Percentiles rank a stretch among this genome's conserved stretches.
Evolutionary conservation across 352 stramenopile species (phyloP).

Genomic region (Phytophthora colocasiae): DNA sequence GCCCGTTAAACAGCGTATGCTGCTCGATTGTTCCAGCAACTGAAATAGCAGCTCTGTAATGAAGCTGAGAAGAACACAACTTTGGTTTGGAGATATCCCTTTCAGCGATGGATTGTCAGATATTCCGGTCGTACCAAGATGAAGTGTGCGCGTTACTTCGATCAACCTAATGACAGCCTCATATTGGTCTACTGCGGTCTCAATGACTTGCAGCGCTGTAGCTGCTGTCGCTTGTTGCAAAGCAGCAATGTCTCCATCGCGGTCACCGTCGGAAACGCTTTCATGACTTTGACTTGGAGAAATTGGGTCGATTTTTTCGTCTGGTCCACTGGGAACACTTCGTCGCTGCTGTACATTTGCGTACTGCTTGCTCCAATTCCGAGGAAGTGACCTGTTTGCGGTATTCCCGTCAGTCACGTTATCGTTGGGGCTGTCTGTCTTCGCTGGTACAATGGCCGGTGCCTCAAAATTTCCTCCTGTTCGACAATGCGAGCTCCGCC

Average conservation of each 20-base stretch:
- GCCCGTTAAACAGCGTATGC: conserved; percentile 48
- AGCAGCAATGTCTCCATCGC: conserved; percentile 36
- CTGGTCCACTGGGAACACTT: conserved; percentile 27
- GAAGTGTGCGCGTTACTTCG: conserved; percentile 44
- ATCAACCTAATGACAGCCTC: conserved; percentile 58
- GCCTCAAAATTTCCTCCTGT: conserved; percentile 25
- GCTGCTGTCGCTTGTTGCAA: conserved; percentile 51
- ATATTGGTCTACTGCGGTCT: conserved; percentile 62
- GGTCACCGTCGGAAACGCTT: not conserved
- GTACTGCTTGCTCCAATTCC: conserved; percentile 76
- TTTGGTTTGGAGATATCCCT: conserved; percentile 41
- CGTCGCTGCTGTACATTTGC: conserved; percentile 34
- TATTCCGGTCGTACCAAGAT: conserved; percentile 8
- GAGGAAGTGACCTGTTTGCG: conserved; percentile 48
- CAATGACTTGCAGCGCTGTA: conserved; percentile 48
- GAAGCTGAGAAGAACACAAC: conserved; percentile 55
- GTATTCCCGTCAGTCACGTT: conserved; percentile 13
- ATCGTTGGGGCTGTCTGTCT: conserved; percentile 22
- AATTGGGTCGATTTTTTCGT: conserved; percentile 26
- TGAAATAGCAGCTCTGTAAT: conserved; percentile 67
- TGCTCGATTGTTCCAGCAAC: conserved; percentile 56
- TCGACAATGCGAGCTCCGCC: conserved; percentile 51
- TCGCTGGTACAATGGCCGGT: not conserved
- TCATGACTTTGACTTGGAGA: not conserved
- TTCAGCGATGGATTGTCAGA: conserved; percentile 2